Conservation (phyloP, 371 early-diverging fungal genomes). For the Mortierella sp. region DNA sequence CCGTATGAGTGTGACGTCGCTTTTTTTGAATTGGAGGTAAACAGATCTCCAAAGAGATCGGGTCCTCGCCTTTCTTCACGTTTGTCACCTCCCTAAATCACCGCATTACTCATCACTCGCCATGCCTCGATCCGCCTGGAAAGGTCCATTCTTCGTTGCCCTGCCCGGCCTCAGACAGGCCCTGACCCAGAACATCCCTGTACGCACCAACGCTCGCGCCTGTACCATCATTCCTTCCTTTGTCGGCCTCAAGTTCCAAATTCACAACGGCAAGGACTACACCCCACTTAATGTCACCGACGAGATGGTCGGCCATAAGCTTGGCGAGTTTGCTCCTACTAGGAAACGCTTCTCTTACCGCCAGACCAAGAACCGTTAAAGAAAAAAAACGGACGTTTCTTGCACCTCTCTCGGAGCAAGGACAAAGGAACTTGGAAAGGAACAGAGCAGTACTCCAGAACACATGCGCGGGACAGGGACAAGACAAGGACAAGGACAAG, state of each 20-base stretch:
- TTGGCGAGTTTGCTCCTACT: conserved; percentile 96
- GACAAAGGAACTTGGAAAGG: neutral
- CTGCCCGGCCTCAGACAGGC: conserved; percentile 62
- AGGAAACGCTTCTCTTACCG: conserved; percentile 92
- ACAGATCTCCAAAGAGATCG: conserved; percentile 1
- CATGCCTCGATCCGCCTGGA: conserved; percentile 90
- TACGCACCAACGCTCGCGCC: conserved; percentile 86
- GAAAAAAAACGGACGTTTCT: neutral
- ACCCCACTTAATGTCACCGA: conserved; percentile 90
- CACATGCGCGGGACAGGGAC: neutral
- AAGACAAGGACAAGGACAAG: neutral
- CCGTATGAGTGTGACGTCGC: conserved; percentile 1
- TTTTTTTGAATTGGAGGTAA: neutral
- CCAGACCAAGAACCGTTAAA: conserved; percentile 88
- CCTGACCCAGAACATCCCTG: conserved; percentile 63
- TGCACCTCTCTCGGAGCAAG: neutral
- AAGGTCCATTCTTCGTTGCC: conserved; percentile 94
- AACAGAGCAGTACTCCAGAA: neutral
- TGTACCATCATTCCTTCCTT: conserved; percentile 95
- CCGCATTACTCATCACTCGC: neutral
- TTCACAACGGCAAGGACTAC: conserved; percentile 96
- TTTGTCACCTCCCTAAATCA: conserved; percentile 14
- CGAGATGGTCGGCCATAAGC: conserved; percentile 97
- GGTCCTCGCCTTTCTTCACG: neutral
- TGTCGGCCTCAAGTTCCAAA: conserved; percentile 92